Evolutionary conservation across 768 basidiomycete genomes (phyloP), one percentile per base, ranked within the genome.

Genomic region (Hygrophorus russula): DNA sequence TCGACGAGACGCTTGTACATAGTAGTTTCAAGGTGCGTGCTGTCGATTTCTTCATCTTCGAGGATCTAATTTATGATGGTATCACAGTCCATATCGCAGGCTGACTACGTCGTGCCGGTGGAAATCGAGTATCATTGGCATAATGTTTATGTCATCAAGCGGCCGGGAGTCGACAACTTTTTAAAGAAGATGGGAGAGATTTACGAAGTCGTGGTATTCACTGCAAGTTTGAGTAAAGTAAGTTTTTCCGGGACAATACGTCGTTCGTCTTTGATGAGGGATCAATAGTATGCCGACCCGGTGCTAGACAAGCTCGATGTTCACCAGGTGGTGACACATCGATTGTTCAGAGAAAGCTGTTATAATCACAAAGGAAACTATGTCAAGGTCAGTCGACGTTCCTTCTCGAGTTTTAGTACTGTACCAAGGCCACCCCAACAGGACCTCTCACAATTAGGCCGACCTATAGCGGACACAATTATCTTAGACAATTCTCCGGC

Each of bases 291-390:
- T 58, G 96, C 96, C 38, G 96, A 99, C 57, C 96, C 96, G 2
- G 96, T 99, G 11, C 71, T 99, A 43, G 96, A 99, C 70, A 96
- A 94, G 57, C 75, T 99, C 36, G 96, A 99, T 57, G 71, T 82
- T 19, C 83, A 93, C 62, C 83, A 78, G 49, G 94, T 93, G 8
- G 93, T 99, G 33, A 69, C 87, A 27, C 94, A 99, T 61, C 76
- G 96, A 48, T 65, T 99, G 40, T 99, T 97, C 78, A 70, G 96
- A 47, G 96, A 99, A 65, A 94, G 89, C 57, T 99, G 96, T 63
- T 98, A 97, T 61, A 98, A 96, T 59, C 96, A 98, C 66, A 87
- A 86, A 63, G 94, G 94, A 34, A 98, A 94, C 67, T 99, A 98
- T 61, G 94, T 99, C 64, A 99, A 99, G 79, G 93, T 92, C 46